A percentile compares a stretch with the other conserved stretches of the same genome.
Conservation (phyloP, 2,329 filamentous ascomycete species). For the Apiospora marii region DNA sequence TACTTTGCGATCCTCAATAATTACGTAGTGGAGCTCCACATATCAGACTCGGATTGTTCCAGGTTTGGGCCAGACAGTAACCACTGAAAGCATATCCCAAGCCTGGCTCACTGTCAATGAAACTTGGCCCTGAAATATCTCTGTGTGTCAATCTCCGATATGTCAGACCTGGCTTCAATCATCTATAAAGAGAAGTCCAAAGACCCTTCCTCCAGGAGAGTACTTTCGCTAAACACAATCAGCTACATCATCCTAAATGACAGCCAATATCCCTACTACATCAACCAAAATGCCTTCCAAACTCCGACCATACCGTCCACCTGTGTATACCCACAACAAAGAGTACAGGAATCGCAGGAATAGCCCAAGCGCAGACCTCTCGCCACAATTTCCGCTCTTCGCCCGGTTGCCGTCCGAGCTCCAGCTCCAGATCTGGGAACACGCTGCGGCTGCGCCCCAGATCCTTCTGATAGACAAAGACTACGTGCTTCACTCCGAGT, state of each 20-base stretch:
- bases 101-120: not conserved
- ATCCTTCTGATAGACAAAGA: not conserved
- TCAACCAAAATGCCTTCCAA: too few relatives aligned
- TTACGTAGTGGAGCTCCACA: too few relatives aligned
- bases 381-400: not conserved
- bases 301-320: not conserved
- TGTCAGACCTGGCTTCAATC: too few relatives aligned
- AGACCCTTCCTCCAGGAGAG: too few relatives aligned
- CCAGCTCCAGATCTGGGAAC: not conserved
- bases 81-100: not conserved
- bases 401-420: not conserved
- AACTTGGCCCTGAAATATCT: not conserved
- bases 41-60: not conserved
- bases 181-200: too few relatives aligned
- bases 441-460: not conserved
- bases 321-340: not conserved
- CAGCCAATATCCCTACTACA: too few relatives aligned
- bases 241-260: not conserved
- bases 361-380: not conserved
- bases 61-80: not conserved
- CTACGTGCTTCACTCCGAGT: not conserved
- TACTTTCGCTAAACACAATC: too few relatives aligned
- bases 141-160: not conserved
- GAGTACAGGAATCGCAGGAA: not conserved
- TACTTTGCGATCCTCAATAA: not conserved